Evolutionary conservation across 2,329 filamentous ascomycete genomes (phyloP).

Genomic region (Pleurostoma richardsiae): DNA sequence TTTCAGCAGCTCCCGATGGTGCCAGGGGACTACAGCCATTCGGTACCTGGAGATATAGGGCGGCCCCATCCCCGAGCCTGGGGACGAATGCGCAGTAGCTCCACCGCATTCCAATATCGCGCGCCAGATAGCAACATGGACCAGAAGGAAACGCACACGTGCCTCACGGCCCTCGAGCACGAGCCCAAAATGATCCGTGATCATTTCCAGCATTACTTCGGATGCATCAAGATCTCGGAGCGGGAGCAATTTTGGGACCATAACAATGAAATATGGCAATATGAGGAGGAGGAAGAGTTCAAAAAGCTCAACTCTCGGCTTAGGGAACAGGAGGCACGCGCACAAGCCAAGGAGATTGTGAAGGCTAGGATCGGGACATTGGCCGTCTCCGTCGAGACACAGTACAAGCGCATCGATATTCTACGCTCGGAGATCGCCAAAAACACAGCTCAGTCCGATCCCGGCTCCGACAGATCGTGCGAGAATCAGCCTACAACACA

Average conservation of each 20-base stretch:
- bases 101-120: too few relatives aligned
- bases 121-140: too few relatives aligned
- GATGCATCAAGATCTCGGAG: background rate
- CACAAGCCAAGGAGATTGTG: background rate
- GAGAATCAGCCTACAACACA: too few relatives aligned
- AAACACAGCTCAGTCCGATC: too few relatives aligned
- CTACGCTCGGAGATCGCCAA: background rate
- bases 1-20: too few relatives aligned
- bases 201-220: background rate
- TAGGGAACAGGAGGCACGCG: background rate
- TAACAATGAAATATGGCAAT: background rate
- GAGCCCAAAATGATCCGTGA: background rate
- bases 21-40: too few relatives aligned
- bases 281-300: background rate
- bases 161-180: background rate
- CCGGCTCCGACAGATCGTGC: too few relatives aligned
- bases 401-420: background rate
- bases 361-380: background rate
- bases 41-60: too few relatives aligned
- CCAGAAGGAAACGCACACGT: background rate
- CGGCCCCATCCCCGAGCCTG: too few relatives aligned
- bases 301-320: background rate
- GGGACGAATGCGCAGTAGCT: too few relatives aligned
- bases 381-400: background rate
- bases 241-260: background rate